Evolutionary conservation across 768 basidiomycete genomes (phyloP).

Genomic region (Ramaria sp.): DNA sequence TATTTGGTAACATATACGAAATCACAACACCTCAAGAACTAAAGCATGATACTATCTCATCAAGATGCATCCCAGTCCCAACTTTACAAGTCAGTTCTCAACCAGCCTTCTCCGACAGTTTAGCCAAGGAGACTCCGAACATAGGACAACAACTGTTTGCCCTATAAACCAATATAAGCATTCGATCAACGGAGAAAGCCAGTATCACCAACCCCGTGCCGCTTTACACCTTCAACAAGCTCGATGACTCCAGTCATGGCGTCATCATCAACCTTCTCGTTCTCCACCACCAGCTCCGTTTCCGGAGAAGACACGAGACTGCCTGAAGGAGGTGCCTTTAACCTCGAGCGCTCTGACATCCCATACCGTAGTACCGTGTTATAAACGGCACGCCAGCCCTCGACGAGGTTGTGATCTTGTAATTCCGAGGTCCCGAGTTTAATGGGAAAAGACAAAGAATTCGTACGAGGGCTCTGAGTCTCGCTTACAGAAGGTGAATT

Average conservation of each 20-base stretch:
- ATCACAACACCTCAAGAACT: too few species aligned
- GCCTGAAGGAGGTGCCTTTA: conserved; percentile 10
- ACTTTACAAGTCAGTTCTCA: background rate
- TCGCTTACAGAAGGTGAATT: conserved; percentile 28
- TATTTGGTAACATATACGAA: too few species aligned
- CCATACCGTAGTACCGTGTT: conserved; percentile 57
- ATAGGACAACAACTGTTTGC: conserved; percentile 60
- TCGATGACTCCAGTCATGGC: conserved; percentile 39
- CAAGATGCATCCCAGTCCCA: background rate
- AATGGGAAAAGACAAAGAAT: conserved; percentile 9
- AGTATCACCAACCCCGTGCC: conserved; percentile 44
- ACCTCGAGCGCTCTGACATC: conserved; percentile 35
- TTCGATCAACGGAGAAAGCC: background rate
- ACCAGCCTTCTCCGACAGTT: background rate
- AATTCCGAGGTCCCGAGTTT: conserved; percentile 8
- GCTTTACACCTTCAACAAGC: conserved; percentile 73
- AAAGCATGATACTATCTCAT: background rate
- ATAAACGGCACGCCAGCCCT: conserved; percentile 78
- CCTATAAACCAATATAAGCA: conserved; percentile 28
- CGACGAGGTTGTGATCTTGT: conserved; percentile 25
- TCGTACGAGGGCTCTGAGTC: conserved; percentile 28
- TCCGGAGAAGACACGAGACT: conserved; percentile 6
- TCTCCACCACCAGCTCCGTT: conserved; percentile 7
- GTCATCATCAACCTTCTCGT: conserved; percentile 16
- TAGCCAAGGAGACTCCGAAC: conserved; percentile 56